Percentiles rank a stretch among this genome's conserved stretches.
Conservation (phyloP, 75 land plant genomes). For the Gnetum montanum region DNA sequence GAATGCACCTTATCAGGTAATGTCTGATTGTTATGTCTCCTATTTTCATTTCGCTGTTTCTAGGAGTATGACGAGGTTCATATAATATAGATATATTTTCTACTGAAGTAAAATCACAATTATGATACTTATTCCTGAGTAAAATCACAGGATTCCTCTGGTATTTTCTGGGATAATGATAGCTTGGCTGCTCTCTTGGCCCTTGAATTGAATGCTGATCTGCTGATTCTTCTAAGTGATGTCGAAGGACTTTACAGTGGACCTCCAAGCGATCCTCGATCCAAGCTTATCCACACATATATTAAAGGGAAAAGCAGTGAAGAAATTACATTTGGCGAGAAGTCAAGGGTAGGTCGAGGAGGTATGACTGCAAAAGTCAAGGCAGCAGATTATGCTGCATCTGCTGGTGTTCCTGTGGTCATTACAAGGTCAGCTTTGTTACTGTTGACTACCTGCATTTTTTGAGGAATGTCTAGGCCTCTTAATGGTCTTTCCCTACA, state of each 20-base stretch:
- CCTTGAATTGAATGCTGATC: conserved; percentile 84
- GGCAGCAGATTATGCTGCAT: conserved; percentile 79
- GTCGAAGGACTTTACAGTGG: conserved; percentile 98
- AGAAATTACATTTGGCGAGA: conserved; percentile 88
- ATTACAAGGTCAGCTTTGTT: conserved; percentile 61
- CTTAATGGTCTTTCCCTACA: not conserved
- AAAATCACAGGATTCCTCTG: conserved; percentile 89
- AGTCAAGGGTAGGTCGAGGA: conserved; percentile 92
- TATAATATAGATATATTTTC: too few species aligned
- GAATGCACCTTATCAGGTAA: conserved; percentile 82
- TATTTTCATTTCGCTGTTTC: not conserved
- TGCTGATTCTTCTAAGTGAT: conserved; percentile 90
- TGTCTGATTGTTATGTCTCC: conserved; percentile 1
- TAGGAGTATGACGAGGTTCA: too few species aligned
- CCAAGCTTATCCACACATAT: conserved; percentile 83
- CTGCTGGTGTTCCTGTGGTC: conserved; percentile 82
- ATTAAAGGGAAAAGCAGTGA: conserved; percentile 68
- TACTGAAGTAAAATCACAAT: too few species aligned
- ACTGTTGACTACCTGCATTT: not conserved
- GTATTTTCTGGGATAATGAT: conserved; percentile 99
- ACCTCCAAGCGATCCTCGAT: conserved; percentile 85
- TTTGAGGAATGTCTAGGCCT: too few species aligned
- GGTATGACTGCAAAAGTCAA: conserved; percentile 98
- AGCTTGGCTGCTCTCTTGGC: conserved; percentile 88
- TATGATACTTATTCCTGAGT: too few species aligned